Percentiles rank a stretch among this genome's conserved stretches.
Evolutionary conservation across 2,329 filamentous ascomycete species (phyloP).

Genomic region (Aspergillus glaucus): DNA sequence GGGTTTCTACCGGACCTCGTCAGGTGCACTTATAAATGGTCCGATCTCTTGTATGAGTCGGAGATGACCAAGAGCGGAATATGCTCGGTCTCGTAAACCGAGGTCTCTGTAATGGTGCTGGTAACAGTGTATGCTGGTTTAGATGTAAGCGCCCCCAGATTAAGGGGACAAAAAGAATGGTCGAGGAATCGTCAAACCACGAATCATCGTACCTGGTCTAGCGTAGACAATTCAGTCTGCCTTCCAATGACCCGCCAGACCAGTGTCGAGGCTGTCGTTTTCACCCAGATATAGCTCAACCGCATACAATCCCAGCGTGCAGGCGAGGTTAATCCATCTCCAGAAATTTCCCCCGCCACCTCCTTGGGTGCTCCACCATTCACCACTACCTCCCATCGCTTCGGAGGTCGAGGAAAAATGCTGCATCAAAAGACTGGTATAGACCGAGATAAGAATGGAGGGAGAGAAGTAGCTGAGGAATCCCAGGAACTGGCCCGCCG

Average conservation of each 20-base stretch:
- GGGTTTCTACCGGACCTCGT: not conserved
- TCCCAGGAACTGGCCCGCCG: slow-evolving; percentile 70
- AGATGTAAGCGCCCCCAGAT: not conserved
- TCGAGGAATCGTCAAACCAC: not conserved
- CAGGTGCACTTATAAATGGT: not conserved
- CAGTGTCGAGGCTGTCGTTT: slow-evolving; percentile 61
- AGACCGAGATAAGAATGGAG: slow-evolving; percentile 89
- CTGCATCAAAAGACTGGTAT: slow-evolving; percentile 90
- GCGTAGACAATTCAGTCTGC: slow-evolving; percentile 61
- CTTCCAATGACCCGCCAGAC: slow-evolving; percentile 81
- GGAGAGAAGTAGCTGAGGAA: slow-evolving; percentile 92
- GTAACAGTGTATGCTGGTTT: not conserved
- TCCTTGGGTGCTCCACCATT: slow-evolving; percentile 80
- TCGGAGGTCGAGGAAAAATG: slow-evolving; percentile 73
- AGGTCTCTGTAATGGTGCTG: not conserved
- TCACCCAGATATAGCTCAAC: slow-evolving; percentile 83
- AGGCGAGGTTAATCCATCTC: slow-evolving; percentile 87
- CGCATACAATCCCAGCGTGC: slow-evolving; percentile 84
- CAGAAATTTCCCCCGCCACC: slow-evolving; percentile 80
- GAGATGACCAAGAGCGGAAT: not conserved
- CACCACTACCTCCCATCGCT: slow-evolving; percentile 56
- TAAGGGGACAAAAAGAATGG: not conserved
- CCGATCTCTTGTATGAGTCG: not conserved
- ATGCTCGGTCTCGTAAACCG: not conserved
- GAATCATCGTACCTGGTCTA: no score